phyloP scores from a whole-genome alignment of 2,329 filamentous ascomycete genomes.

The Diaporthe capsici region DNA sequence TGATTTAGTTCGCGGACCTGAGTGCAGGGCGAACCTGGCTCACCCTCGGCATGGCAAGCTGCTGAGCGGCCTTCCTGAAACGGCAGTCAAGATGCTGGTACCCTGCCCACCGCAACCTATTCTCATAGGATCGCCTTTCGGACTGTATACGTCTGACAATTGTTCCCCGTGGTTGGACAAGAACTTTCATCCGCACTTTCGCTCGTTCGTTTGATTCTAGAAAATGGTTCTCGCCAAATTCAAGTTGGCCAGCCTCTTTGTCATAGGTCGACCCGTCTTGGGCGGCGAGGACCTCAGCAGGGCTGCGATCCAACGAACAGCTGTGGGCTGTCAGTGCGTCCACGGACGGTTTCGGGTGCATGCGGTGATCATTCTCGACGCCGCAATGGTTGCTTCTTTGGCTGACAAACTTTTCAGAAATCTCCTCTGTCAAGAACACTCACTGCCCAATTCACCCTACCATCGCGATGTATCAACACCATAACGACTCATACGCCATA shows the following conservation, averaged over 20 bases:
- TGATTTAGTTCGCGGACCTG: neutral
- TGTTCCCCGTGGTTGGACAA: neutral
- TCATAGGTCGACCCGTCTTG: neutral
- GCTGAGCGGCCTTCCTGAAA: conserved; percentile 21
- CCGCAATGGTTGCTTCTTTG: conserved; percentile 20
- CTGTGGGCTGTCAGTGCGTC: conserved; percentile 23
- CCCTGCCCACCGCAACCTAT: conserved; percentile 1
- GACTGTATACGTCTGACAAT: conserved; percentile 18
- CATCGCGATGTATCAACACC: conserved; percentile 28
- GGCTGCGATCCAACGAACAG: neutral
- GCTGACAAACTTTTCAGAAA: conserved; percentile 8
- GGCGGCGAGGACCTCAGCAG: neutral
- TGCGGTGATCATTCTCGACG: conserved; percentile 25
- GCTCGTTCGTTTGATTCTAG: conserved; percentile 10
- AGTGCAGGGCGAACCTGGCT: conserved; percentile 8
- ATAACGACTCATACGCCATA: conserved; percentile 9
- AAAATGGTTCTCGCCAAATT: conserved; percentile 11
- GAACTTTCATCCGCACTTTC: neutral
- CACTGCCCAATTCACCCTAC: conserved; percentile 19
- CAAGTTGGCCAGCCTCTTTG: neutral
- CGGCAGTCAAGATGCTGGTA: conserved; percentile 14
- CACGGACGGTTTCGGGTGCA: conserved; percentile 27
- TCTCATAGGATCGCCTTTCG: conserved; percentile 1
- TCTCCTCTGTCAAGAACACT: neutral
- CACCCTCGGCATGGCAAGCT: conserved; percentile 9